Conservation (phyloP, 2,329 filamentous ascomycete species). For the Paraphaeosphaeria minitans region DNA sequence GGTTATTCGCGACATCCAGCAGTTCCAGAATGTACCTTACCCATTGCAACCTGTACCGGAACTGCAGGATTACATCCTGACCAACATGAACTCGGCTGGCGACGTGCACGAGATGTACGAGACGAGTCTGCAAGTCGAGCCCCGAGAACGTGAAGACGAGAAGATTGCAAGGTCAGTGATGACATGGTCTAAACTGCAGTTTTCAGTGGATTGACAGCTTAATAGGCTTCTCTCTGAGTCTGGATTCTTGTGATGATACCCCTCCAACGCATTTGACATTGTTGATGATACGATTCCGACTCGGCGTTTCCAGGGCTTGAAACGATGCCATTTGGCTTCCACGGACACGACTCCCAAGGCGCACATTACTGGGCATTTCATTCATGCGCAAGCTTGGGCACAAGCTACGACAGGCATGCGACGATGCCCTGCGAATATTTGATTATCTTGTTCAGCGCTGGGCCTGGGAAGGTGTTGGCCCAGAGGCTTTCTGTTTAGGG, state of each 20-base stretch:
- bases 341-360: slow-evolving; percentile 7
- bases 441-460: neutral
- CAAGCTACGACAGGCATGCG: slow-evolving; percentile 9
- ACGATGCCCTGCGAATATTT: neutral
- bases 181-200: slow-evolving; percentile 3
- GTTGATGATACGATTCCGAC: slow-evolving; percentile 4
- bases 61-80: slow-evolving; percentile 94
- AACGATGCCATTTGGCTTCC: slow-evolving; percentile 1
- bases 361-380: slow-evolving; percentile 4
- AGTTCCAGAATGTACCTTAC: slow-evolving; percentile 98
- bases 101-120: slow-evolving; percentile 99
- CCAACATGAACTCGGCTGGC: slow-evolving; percentile 92
- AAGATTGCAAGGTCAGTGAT: slow-evolving; percentile 89
- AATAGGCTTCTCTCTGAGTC: slow-evolving; percentile 59
- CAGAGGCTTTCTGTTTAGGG: neutral
- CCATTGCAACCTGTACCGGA: slow-evolving; percentile 86
- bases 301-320: slow-evolving; percentile 9
- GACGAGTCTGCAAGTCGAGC: slow-evolving; percentile 90
- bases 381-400: slow-evolving; percentile 5
- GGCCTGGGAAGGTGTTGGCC: neutral
- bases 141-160: slow-evolving; percentile 95
- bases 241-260: slow-evolving; percentile 58
- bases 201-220: slow-evolving; percentile 24
- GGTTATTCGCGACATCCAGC: slow-evolving; percentile 97
- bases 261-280: slow-evolving; percentile 25